Percentiles rank a stretch among this genome's conserved stretches.
Evolutionary conservation across 2,329 filamentous ascomycete genomes (phyloP).

Genomic region (Alternaria triticina): DNA sequence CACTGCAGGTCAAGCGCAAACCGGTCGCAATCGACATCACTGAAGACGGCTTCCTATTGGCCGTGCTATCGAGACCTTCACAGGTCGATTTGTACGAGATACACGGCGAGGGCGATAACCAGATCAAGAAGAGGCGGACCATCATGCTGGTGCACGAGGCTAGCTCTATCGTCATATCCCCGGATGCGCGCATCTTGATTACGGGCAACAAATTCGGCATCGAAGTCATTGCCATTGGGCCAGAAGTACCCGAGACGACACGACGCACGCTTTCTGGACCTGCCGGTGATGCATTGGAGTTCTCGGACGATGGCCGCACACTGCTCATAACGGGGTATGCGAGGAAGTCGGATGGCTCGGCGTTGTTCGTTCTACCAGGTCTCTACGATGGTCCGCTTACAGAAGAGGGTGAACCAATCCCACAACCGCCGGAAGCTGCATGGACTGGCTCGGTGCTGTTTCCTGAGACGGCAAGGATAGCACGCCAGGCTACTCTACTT

Average conservation of each 20-base stretch:
- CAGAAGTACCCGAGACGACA: conserved; percentile 57
- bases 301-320: conserved; percentile 50
- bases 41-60: conserved; percentile 77
- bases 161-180: conserved; percentile 78
- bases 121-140: conserved; percentile 72
- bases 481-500: conserved; percentile 48
- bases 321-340: conserved; percentile 49
- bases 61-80: conserved; percentile 80
- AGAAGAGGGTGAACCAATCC: conserved; percentile 49
- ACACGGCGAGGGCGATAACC: conserved; percentile 46
- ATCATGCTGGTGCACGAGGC: conserved; percentile 80
- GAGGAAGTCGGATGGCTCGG: conserved; percentile 44
- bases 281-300: conserved; percentile 46
- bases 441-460: conserved; percentile 52
- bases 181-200: conserved; percentile 80
- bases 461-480: conserved; percentile 47
- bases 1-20: conserved; percentile 47
- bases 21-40: conserved; percentile 72
- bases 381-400: conserved; percentile 49
- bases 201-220: conserved; percentile 89
- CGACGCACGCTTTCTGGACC: conserved; percentile 46
- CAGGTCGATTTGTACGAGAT: conserved; percentile 88
- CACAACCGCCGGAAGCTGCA: conserved; percentile 43
- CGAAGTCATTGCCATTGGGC: conserved; percentile 78
- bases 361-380: conserved; percentile 47